Conservation (phyloP, 306 rosid genomes). For the Arachis stenosperma region DNA sequence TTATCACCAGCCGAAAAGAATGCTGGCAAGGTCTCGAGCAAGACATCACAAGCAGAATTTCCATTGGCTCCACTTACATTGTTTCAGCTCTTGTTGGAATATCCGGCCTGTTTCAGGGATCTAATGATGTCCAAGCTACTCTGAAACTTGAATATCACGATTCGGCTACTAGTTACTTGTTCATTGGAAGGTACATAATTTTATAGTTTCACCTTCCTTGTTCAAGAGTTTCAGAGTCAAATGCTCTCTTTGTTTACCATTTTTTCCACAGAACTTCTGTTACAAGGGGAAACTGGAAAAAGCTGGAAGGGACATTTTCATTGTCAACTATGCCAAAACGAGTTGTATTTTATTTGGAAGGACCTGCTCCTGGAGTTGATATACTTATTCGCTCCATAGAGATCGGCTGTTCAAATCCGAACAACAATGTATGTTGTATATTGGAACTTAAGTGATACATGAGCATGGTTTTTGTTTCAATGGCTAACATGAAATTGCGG, state of each 20-base stretch:
- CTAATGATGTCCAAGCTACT: conserved; percentile 78
- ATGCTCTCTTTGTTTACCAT: conserved; percentile 20
- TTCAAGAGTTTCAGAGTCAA: conserved; percentile 22
- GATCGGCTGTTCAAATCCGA: conserved; percentile 54
- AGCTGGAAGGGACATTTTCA: conserved; percentile 78
- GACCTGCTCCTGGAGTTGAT: conserved; percentile 84
- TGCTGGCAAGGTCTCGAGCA: conserved; percentile 98
- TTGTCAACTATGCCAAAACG: conserved; percentile 63
- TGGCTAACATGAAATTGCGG: conserved; percentile 22
- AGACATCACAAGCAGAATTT: conserved; percentile 68
- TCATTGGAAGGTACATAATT: conserved; percentile 69
- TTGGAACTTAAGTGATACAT: conserved; percentile 5
- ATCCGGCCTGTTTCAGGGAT: conserved; percentile 63
- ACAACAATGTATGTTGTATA: conserved; percentile 47
- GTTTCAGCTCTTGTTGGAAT: conserved; percentile 85
- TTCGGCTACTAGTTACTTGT: conserved; percentile 64
- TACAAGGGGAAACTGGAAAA: conserved; percentile 67
- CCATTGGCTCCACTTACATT: conserved; percentile 55
- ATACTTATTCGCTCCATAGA: conserved; percentile 67
- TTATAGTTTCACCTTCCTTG: conserved; percentile 24
- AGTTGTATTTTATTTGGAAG: conserved; percentile 81
- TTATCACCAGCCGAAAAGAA: conserved; percentile 70
- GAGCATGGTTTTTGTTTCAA: conserved; percentile 25
- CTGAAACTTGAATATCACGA: conserved; percentile 63
- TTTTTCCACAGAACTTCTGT: conserved; percentile 68